Evolutionary conservation across 1,284 basidiomycete species (phyloP), one percentile per base, ranked within the genome.

Genomic region (Heliocybe sulcata): DNA sequence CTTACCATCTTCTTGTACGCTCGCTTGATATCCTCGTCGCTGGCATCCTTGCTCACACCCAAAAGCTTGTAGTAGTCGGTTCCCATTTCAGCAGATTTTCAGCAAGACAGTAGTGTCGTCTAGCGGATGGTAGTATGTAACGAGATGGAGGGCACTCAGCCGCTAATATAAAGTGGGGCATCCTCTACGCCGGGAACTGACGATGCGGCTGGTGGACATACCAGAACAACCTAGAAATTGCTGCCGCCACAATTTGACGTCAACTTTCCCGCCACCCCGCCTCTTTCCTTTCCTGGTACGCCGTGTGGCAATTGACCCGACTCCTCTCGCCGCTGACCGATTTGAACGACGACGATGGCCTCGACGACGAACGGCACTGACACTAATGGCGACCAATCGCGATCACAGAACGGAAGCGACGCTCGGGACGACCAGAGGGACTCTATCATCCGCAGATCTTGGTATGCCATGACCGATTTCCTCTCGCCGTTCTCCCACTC

Each of bases 51-150:
- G 61, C 75, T 68, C 52, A 98, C 69, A 58, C 87, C 90, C 23
- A 98, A 79, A 1, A 85, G 74, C 63, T 85, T 82, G 80, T 94
- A 94, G 72, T 94, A 94, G 74, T 92, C 86, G 62, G 74, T 71
- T 58, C 86, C 89, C 88, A 90, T 90, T 49, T 57, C 64, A 31
- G 54, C 52, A 27, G 33, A 23, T 31, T n/a, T 14, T 38, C 19
- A 27, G 29, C 9, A 47, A 51, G 9, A 50, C 47, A 51, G 33
- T 42, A 35, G 27, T 22, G 20, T 45, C 35, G 48, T 42, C 25
- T 51, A 29, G 35, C n/a, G 51, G 31, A 50, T 42, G 38, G 38
- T 42, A 42, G 38, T 16, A 50, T 57, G 54, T 52, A 26, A 52
- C 16, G 48, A 29, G 16, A 25, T 35, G 35, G 27, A 51, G 29